Conservation (phyloP, 2,329 filamentous ascomycete genomes). For the Celoporthe dispersa region DNA sequence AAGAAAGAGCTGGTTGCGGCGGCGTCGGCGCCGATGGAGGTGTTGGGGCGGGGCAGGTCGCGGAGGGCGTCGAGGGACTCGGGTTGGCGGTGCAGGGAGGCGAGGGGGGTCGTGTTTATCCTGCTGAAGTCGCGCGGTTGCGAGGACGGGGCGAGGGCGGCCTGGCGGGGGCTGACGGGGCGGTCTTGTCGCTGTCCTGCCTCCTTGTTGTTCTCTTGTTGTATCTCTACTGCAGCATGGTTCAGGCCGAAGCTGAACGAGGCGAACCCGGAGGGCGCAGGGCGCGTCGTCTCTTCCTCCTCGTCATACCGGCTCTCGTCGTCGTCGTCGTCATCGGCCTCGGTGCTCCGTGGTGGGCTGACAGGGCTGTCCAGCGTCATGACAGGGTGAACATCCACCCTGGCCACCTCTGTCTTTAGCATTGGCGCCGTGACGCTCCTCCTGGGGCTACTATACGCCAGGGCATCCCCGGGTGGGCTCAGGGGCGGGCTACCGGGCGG, state of each 20-base stretch:
- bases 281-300: slow-evolving; percentile 13
- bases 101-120: slow-evolving; percentile 25
- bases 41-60: slow-evolving; percentile 18
- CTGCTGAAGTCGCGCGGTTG: slow-evolving; percentile 22
- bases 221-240: not conserved
- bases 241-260: slow-evolving; percentile 23
- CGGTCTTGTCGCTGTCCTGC: not conserved
- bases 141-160: not conserved
- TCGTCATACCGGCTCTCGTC: not conserved
- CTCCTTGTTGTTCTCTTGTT: not conserved
- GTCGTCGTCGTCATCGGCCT: slow-evolving; percentile 5
- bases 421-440: slow-evolving; percentile 24
- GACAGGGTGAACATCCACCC: slow-evolving; percentile 1
- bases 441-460: slow-evolving; percentile 13
- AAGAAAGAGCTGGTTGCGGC: slow-evolving; percentile 15
- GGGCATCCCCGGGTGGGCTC: slow-evolving; percentile 15
- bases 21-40: slow-evolving; percentile 20
- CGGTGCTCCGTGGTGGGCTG: slow-evolving; percentile 22
- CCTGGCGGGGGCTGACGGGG: slow-evolving; percentile 18
- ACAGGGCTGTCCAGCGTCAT: slow-evolving; percentile 16
- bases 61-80: not conserved
- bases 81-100: slow-evolving; percentile 10
- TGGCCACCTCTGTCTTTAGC: slow-evolving; percentile 16
- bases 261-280: slow-evolving; percentile 15
- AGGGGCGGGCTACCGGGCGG: slow-evolving; percentile 24